Conservation (phyloP, 2,329 filamentous ascomycete genomes). For the Lecanoromycetidae sp. region DNA sequence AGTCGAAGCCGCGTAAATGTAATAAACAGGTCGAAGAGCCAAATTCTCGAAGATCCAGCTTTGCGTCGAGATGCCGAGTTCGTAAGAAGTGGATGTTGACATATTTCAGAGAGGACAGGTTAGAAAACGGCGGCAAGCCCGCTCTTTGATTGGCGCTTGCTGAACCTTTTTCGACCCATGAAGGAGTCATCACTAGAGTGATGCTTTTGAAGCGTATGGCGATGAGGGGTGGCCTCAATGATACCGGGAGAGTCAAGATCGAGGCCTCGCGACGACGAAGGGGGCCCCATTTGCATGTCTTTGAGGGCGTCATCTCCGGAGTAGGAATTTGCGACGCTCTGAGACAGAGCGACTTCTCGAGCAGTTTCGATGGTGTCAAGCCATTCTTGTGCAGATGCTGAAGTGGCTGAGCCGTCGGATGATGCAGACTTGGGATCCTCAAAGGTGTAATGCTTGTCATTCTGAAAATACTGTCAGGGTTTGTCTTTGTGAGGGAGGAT, state of each 20-base stretch:
- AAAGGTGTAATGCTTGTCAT: constrained; percentile 81
- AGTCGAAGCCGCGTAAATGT: background rate
- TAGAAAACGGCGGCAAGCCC: constrained; percentile 19
- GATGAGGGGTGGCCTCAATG: constrained; percentile 41
- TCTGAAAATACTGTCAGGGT: constrained; percentile 37
- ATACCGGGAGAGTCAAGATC: constrained; percentile 53
- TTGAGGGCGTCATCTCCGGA: constrained; percentile 54
- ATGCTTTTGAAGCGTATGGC: constrained; percentile 48
- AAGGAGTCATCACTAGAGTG: constrained; percentile 36
- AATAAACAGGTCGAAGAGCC: background rate
- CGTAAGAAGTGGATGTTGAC: background rate
- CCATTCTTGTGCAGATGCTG: constrained; percentile 76
- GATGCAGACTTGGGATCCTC: constrained; percentile 74
- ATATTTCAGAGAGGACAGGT: too few relatives aligned
- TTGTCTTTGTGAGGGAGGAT: too few relatives aligned
- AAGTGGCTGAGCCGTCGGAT: constrained; percentile 49
- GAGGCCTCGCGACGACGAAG: constrained; percentile 48
- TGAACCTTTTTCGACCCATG: constrained; percentile 37
- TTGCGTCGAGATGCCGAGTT: background rate
- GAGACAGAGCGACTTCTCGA: constrained; percentile 67
- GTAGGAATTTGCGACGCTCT: constrained; percentile 55
- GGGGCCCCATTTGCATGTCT: constrained; percentile 58
- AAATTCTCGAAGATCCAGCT: background rate
- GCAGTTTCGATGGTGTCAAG: constrained; percentile 78
- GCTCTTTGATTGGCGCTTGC: constrained; percentile 18